Conservation (phyloP, 768 basidiomycete species). For the Ramaria sp. region DNA sequence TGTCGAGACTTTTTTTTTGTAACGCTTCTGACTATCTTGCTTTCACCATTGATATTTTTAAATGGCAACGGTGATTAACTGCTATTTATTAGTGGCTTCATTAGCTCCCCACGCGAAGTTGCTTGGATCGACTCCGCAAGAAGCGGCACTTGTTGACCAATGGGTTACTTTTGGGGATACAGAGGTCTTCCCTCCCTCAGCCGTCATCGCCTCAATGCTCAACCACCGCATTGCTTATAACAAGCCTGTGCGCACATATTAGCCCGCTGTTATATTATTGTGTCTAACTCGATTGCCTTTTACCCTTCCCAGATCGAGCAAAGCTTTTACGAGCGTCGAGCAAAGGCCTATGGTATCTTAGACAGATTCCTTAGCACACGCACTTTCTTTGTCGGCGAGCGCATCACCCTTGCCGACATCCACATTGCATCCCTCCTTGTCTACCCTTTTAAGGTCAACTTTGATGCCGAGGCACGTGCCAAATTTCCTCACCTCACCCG, state of each 20-base stretch:
- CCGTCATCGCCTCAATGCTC: constrained; percentile 32
- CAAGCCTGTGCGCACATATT: constrained; percentile 56
- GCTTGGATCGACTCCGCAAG: constrained; percentile 52
- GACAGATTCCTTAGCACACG: constrained; percentile 62
- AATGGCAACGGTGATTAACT: too few relatives aligned
- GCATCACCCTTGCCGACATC: constrained; percentile 91
- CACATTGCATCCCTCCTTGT: constrained; percentile 48
- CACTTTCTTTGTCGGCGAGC: constrained; percentile 90
- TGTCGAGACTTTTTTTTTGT: constrained; percentile 44
- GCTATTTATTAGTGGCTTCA: constrained; percentile 72
- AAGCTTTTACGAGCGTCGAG: constrained; percentile 38
- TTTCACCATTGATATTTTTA: too few relatives aligned
- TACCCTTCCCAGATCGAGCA: constrained; percentile 43
- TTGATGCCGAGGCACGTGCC: constrained; percentile 58
- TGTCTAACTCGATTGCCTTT: constrained; percentile 2
- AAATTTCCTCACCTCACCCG: constrained; percentile 72
- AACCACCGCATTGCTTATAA: constrained; percentile 54
- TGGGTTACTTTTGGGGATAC: constrained; percentile 70
- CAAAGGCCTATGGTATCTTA: constrained; percentile 51
- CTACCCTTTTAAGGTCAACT: constrained; percentile 34
- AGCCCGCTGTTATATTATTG: neutral
- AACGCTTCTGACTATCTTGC: constrained; percentile 11
- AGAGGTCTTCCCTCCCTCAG: constrained; percentile 38
- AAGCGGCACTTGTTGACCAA: constrained; percentile 71
- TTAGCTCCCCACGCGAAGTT: constrained; percentile 72